phyloP scores from a whole-genome alignment of 2,329 filamentous ascomycete genomes.

The Laburnicola sp. region DNA sequence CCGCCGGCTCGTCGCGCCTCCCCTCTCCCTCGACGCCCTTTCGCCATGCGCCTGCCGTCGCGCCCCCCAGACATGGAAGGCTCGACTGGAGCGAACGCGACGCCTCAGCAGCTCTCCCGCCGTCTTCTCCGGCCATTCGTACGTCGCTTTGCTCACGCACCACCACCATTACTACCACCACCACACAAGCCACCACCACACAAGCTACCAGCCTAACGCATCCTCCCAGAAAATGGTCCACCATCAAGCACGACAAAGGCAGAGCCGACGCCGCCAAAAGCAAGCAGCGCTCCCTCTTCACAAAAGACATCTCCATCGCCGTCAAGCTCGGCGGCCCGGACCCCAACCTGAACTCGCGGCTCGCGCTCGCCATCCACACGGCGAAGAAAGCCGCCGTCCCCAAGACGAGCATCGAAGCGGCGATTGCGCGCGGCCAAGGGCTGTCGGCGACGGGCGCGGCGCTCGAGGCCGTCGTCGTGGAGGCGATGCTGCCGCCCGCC shows the following conservation, averaged over 20 bases:
- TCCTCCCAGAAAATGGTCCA: slow-evolving; percentile 78
- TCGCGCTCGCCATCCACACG: slow-evolving; percentile 70
- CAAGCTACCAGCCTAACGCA: not conserved
- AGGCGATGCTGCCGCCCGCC: slow-evolving; percentile 75
- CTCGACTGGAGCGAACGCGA: slow-evolving; percentile 25
- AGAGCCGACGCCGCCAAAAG: slow-evolving; percentile 81
- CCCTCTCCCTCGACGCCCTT: slow-evolving; percentile 12
- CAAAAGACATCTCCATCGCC: slow-evolving; percentile 72
- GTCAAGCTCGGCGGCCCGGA: slow-evolving; percentile 78
- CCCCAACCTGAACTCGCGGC: slow-evolving; percentile 71
- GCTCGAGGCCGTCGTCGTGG: slow-evolving; percentile 77
- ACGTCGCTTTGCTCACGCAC: slow-evolving; percentile 12
- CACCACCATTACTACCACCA: too few relatives aligned
- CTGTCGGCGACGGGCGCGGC: slow-evolving; percentile 71
- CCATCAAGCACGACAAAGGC: slow-evolving; percentile 93
- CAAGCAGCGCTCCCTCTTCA: slow-evolving; percentile 67
- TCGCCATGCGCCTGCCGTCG: slow-evolving; percentile 26
- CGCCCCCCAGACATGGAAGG: slow-evolving; percentile 11
- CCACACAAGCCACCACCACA: not conserved
- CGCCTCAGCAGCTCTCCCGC: slow-evolving; percentile 34
- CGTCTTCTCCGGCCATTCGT: slow-evolving; percentile 41
- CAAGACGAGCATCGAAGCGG: slow-evolving; percentile 80
- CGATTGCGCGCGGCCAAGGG: slow-evolving; percentile 87
- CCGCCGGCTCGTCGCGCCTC: slow-evolving; percentile 21
- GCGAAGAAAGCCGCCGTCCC: slow-evolving; percentile 88